Base-by-base conservation (phyloP, 2,329 filamentous ascomycete species). In the Herpotrichia juniperi region DNA sequence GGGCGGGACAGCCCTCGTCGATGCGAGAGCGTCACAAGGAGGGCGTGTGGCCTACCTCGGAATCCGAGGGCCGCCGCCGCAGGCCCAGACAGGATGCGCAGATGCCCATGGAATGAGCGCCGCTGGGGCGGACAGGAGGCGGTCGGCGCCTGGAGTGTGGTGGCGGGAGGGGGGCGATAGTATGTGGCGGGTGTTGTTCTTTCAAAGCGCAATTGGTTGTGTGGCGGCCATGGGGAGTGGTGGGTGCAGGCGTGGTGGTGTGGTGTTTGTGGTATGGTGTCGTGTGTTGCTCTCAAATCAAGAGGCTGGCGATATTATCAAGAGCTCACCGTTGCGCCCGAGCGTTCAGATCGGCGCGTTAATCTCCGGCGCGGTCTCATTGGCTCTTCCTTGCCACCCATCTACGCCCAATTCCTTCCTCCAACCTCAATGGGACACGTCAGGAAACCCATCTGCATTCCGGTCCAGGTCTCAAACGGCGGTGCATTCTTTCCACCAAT, bases 11-110 rank as follows among this genome's bases (percentile, higher is more conserved):
- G 14, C 24, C 14, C 48, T 48, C 32, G 50, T 22, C 45, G 52
- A 54, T 35, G 44, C 26, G 47, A 22, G 37, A 35, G 46, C 37
- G 46, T 17, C 19, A 44, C 26, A 24, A 51, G 47, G 35, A 42
- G 48, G 34, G 50, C 51, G 34, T 48, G 28, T 31, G 17, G 69
- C 76, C 68, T 54, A 79, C 78, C 52, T 79, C 76, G 46, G 70
- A 65, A 53, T 76, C 73, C 48, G 77, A 77, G 60, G 74, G 62
- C 62, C 72, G 71, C 57, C 76, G 74, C 52, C 73, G 71, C 42
- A 73, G 68, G 61, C 77, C 77, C 46, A 80, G 75, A 63, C 78
- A 81, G 46, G 78, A 80, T 46, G 74, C 69, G 68, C 78, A 81
- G 64, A 78, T 71, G 57, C 78, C 78, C 78, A 80, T 80, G 64